A percentile compares a stretch with the other conserved stretches of the same genome.
These are phyloP conservation scores for Lupinus albus DNA, from an alignment of 306 rosid species.

Conservation along the genomic window DNA sequence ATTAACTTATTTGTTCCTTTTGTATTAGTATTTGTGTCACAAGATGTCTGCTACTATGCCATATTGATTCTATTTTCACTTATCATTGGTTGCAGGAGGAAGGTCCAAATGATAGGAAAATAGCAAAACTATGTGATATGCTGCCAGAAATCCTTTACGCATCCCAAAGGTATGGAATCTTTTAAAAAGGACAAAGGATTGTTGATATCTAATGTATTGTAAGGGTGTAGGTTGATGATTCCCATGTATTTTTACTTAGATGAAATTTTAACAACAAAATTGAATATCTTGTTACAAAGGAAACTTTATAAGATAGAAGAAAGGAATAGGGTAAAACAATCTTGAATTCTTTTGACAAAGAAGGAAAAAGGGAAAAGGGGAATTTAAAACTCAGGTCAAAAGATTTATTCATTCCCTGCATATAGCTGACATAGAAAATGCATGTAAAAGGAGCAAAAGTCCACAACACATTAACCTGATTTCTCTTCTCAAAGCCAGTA, in stretches of 20 bases:
- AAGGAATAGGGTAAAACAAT: neutral
- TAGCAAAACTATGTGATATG: conserved; percentile 93
- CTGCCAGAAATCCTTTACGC: conserved; percentile 88
- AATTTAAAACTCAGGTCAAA: neutral
- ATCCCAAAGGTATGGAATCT: conserved; percentile 75
- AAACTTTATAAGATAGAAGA: neutral
- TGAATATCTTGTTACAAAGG: neutral
- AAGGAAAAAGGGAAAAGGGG: neutral
- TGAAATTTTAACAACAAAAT: conserved; percentile 13
- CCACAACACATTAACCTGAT: neutral
- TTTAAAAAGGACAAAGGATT: conserved; percentile 17
- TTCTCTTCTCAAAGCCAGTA: neutral
- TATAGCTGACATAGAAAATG: neutral
- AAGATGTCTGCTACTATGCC: neutral
- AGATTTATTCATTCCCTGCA: conserved; percentile 12
- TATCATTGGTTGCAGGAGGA: conserved; percentile 67
- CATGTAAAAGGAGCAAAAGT: neutral
- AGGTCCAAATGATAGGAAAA: conserved; percentile 83
- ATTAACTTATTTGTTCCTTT: conserved; percentile 22
- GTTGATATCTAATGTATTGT: conserved; percentile 8
- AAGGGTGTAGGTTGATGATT: neutral
- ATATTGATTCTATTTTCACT: conserved; percentile 31
- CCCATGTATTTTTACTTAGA: conserved; percentile 9
- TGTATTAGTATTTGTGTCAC: neutral
- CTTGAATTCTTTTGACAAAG: neutral